phyloP scores from a whole-genome alignment of 106 monocot genomes.

The Allium fistulosum region DNA sequence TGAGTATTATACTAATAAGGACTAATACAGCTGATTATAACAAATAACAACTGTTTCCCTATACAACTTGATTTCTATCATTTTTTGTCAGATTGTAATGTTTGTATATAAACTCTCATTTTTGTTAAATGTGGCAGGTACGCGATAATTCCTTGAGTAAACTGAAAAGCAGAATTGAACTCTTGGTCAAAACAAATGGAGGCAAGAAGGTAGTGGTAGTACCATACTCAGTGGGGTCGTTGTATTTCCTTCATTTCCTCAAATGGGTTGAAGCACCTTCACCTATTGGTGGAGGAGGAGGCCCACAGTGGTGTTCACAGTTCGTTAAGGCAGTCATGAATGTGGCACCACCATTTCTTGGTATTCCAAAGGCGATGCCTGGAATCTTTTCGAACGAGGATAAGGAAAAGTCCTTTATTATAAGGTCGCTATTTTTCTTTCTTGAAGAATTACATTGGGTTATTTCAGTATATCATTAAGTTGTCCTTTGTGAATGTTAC shows the following conservation, averaged over 20 bases:
- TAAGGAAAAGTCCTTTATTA: constrained; percentile 37
- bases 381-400: constrained; percentile 36
- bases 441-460: background rate
- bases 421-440: constrained; percentile 6
- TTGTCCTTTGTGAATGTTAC: constrained; percentile 1
- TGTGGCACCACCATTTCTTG: constrained; percentile 48
- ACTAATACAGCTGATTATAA: no score
- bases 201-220: constrained; percentile 50
- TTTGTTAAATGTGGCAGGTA: constrained; percentile 15
- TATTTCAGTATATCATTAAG: background rate
- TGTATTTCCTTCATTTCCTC: constrained; percentile 60
- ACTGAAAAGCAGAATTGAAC: constrained; percentile 53
- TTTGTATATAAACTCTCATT: no score
- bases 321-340: constrained; percentile 57
- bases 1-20: no score
- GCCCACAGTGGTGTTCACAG: constrained; percentile 40
- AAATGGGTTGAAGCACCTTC: constrained; percentile 60
- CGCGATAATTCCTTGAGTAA: constrained; percentile 43
- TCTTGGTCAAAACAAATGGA: constrained; percentile 40
- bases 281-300: constrained; percentile 56
- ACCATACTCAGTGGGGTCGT: constrained; percentile 52
- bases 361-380: constrained; percentile 42
- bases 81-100: no score
- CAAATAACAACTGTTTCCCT: no score
- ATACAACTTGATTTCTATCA: no score